phyloP scores from a whole-genome alignment of 768 basidiomycete genomes.

The Suillus luteus region DNA sequence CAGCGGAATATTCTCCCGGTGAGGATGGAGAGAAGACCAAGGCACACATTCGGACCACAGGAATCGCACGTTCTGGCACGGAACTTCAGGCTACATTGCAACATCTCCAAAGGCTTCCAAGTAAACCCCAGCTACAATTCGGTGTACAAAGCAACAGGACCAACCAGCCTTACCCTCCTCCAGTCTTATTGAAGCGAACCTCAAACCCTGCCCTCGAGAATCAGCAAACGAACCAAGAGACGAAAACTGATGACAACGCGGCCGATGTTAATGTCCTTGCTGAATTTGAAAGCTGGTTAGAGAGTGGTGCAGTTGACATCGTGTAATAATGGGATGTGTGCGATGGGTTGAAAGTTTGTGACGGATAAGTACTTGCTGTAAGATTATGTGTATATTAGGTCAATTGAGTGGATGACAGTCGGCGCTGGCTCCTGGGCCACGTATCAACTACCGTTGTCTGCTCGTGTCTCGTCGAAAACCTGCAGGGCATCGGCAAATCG shows the following conservation, averaged over 20 bases:
- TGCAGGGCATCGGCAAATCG: conserved; percentile 60
- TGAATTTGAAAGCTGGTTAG: conserved; percentile 69
- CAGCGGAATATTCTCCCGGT: background rate
- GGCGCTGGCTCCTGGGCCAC: background rate
- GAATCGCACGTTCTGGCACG: background rate
- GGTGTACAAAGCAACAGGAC: background rate
- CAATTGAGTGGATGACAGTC: background rate
- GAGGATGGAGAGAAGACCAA: background rate
- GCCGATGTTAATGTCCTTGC: conserved; percentile 52
- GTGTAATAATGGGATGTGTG: background rate
- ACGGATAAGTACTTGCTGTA: conserved; percentile 8
- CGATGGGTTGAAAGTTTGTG: background rate
- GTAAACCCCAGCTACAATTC: background rate
- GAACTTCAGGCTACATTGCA: conserved; percentile 1
- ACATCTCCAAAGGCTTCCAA: background rate
- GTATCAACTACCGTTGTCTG: conserved; percentile 5
- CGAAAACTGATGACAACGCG: conserved; percentile 12
- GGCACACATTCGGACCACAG: background rate
- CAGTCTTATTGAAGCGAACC: background rate
- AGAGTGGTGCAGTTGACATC: conserved; percentile 64
- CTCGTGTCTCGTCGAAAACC: conserved; percentile 55
- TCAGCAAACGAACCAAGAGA: conserved; percentile 1
- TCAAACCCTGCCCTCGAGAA: background rate
- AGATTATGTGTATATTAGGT: conserved; percentile 1
- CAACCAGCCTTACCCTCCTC: conserved; percentile 1